Base-by-base conservation (phyloP, 352 stramenopile genomes). In the Chrysophaeum taylorii region DNA sequence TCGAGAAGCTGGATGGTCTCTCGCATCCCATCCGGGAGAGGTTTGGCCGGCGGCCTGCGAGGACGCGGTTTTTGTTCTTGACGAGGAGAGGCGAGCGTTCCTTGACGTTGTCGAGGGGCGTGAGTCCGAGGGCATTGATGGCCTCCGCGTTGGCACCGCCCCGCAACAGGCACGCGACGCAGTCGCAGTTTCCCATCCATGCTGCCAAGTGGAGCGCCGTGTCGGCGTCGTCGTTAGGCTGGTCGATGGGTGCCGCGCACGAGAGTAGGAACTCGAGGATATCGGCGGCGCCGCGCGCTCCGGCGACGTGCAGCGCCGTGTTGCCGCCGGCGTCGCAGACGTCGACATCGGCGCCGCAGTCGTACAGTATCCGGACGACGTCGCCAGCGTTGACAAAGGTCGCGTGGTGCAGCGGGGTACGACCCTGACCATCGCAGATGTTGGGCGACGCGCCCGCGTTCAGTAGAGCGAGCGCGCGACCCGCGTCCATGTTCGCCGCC, bases 281-380 rank as follows among this genome's bases (percentile, higher is more conserved):
- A 15, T 9, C 7, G 9, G 5, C 52, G 9, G 52, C 52, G 25
- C 52, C 52, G 52, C 52, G 27, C 9, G 27, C 5, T 2, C 16
- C 27, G 27, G 52, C 52, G 52, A 9, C 52, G 52, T 31, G 7
- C 27, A 63, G 52, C 27, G 52, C 27, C 52, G n/a, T 15, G 52
- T 41, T 41, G 9, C 52, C 52, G 52, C 27, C 52, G 52, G 39
- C 12, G 29, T 63, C 52, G 27, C 2, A 14, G 9, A 31, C n/a
- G 33, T 35, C 52, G 25, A 63, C 52, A 31, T 63, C 52, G 27
- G 52, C n/a, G 52, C 52, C 52, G 52, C 52, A 36, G 52, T 63
- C 52, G 52, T 63, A 63, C 9, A 63, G 27, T 12, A 63, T 7
- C 52, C 33, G 52, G 7, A 15, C 25, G 27, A 9, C 33, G 33